Evolutionary conservation across 495 filamentous ascomycete species (phyloP), one percentile per base, ranked within the genome.

Genomic region (Glarea lozoyensis): DNA sequence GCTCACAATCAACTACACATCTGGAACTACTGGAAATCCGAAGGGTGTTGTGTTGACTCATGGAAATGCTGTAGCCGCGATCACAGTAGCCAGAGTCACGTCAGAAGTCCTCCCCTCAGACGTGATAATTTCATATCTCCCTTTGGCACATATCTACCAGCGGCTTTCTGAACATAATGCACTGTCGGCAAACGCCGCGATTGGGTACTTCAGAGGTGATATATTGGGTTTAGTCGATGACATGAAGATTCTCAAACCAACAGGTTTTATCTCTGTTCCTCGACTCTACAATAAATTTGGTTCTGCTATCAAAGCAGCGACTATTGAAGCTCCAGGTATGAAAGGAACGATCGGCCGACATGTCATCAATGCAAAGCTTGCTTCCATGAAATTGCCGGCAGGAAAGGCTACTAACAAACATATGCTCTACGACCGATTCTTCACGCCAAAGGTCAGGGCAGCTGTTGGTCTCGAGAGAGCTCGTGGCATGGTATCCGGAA

Each of bases 1-100:
- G 54, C 71, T 94, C 43, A 97, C 92, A 23, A 88, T 98, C 65
- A 98, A 97, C 67, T 98, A 98, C 66, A 98, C 92, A 9, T 94
- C 86, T 10, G 92, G 92, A 13, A 98, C 92, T 9, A 98, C 92
- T 0, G 93, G 92, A 5, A 75, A 84, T 48, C 92, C 92, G 4
- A 98, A 98, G 66, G 92, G 92, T 43, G 92, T 97, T 4, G 69
- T 90, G 24, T 64, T 97, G 48, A 88, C 84, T 3, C 93, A 98
- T 56, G 65, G 68, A 49, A 86, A 82, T 57, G 86, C 88, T 20
- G 76, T 93, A 3, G 78, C 87, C 1, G 87, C 80, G 16, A 70
- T 83, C 30, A 69, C 79, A 4, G 64, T 66, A 24, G 73, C 72
- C 31, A 65, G 83, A 22, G 52, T 64, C 37, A 58, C 66, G 21